Percentiles rank a stretch among this genome's conserved stretches.
Conservation (phyloP, 768 basidiomycete genomes). For the Pseudohyphozyma bogoriensis region DNA sequence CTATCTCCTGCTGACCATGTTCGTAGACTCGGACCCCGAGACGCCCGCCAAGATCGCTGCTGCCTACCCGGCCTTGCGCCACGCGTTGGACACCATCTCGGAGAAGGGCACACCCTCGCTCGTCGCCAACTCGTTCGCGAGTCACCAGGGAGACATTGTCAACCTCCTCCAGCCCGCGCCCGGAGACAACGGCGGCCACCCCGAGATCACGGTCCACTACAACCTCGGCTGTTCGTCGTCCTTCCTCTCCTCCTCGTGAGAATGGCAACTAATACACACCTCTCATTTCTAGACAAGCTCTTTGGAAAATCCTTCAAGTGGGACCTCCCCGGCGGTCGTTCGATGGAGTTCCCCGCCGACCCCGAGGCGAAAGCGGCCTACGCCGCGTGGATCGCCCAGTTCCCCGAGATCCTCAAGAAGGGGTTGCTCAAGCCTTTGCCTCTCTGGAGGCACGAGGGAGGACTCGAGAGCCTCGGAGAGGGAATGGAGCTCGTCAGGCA, state of each 20-base stretch:
- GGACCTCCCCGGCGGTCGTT: no score
- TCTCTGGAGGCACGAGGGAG: slow-evolving; percentile 6
- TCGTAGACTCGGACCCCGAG: slow-evolving; percentile 17
- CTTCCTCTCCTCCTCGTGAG: neutral
- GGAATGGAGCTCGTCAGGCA: slow-evolving; percentile 22
- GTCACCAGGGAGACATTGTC: slow-evolving; percentile 8
- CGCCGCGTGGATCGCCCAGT: slow-evolving; percentile 7
- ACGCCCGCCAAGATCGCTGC: slow-evolving; percentile 20
- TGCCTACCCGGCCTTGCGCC: slow-evolving; percentile 16
- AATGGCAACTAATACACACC: rapidly evolving
- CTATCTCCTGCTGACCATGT: neutral
- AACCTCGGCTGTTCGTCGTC: slow-evolving; percentile 12
- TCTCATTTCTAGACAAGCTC: slow-evolving; percentile 6
- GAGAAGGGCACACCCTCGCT: slow-evolving; percentile 17
- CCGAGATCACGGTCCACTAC: slow-evolving; percentile 2
- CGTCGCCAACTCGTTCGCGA: slow-evolving; percentile 6
- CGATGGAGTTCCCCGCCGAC: slow-evolving; percentile 5
- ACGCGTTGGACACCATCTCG: slow-evolving; percentile 24
- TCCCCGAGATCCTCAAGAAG: slow-evolving; percentile 12
- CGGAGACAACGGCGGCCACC: slow-evolving; percentile 1
- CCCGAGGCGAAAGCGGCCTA: slow-evolving; percentile 6
- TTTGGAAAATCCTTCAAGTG: slow-evolving; percentile 10
- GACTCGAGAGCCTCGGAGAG: slow-evolving; percentile 16
- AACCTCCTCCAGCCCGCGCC: slow-evolving; percentile 10
- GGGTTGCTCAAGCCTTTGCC: slow-evolving; percentile 26